A percentile compares a stretch with the other conserved stretches of the same genome.
Conservation (phyloP, 345 rosid genomes). For the Salix viminalis region DNA sequence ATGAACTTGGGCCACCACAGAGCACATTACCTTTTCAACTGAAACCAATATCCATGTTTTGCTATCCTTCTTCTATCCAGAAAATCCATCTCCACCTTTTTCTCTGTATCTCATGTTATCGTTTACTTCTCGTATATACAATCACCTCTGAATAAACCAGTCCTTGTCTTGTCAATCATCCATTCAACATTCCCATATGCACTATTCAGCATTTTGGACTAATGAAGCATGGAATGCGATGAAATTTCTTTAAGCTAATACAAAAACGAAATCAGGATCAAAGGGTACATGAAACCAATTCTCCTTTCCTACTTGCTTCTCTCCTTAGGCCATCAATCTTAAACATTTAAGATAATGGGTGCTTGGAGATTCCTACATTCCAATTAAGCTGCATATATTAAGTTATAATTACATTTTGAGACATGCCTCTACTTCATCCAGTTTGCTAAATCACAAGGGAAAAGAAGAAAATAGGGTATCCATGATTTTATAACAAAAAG, state of each 20-base stretch:
- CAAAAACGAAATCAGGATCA: background rate
- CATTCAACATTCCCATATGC: background rate
- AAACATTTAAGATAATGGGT: background rate
- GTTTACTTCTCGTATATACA: background rate
- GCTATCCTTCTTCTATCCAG: background rate
- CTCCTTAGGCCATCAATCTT: background rate
- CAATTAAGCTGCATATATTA: background rate
- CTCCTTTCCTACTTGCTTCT: background rate
- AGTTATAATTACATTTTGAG: background rate
- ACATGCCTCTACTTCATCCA: background rate
- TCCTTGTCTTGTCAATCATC: background rate
- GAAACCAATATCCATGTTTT: background rate
- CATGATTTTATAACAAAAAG: background rate
- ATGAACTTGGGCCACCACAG: background rate
- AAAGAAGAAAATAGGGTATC: background rate
- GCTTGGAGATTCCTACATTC: background rate
- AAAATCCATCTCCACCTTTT: background rate
- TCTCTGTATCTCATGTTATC: background rate
- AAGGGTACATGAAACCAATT: background rate
- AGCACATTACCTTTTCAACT: background rate
- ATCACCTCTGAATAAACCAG: background rate
- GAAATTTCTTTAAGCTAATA: background rate
- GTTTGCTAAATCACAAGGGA: background rate
- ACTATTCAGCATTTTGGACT: background rate
- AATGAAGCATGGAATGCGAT: background rate